phyloP scores from a whole-genome alignment of 2,329 filamentous ascomycete genomes.

The Aspergillus costaricaensis region DNA sequence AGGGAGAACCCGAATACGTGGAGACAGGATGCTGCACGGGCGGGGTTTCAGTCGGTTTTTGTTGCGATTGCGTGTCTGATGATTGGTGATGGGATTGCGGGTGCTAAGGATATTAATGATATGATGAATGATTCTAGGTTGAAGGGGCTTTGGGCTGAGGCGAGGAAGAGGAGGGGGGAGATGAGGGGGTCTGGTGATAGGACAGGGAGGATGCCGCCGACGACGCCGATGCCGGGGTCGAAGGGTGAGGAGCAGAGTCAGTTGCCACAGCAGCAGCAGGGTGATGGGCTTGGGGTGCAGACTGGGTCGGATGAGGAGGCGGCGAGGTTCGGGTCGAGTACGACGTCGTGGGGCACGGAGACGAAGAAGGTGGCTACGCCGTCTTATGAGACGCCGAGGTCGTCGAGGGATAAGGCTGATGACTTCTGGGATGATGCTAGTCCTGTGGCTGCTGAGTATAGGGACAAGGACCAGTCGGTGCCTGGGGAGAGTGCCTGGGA shows the following conservation, averaged over 20 bases:
- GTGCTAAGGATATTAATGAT: background rate
- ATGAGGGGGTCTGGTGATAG: background rate
- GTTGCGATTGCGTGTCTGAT: background rate
- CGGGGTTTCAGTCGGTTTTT: background rate
- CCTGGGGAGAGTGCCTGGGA: conserved; percentile 39
- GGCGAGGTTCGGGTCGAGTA: background rate
- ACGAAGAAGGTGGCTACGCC: conserved; percentile 31
- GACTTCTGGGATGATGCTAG: conserved; percentile 36
- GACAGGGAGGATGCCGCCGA: background rate
- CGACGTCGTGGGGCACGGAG: background rate
- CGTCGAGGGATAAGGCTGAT: conserved; percentile 23
- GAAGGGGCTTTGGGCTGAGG: background rate
- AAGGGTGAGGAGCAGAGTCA: background rate
- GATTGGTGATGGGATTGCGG: background rate
- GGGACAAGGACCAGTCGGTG: conserved; percentile 18
- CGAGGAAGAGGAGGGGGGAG: background rate
- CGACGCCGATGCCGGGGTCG: background rate
- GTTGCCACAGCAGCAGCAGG: background rate
- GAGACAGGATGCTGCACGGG: too few species aligned
- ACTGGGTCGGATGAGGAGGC: background rate
- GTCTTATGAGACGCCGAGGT: conserved; percentile 10
- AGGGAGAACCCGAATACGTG: too few species aligned
- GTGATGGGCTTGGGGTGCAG: background rate
- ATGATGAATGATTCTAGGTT: background rate
- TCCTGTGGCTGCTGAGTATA: conserved; percentile 37